Base-by-base conservation (phyloP, 176 grass and related monocot genomes). In the Ampelocalamus luodianensis region DNA sequence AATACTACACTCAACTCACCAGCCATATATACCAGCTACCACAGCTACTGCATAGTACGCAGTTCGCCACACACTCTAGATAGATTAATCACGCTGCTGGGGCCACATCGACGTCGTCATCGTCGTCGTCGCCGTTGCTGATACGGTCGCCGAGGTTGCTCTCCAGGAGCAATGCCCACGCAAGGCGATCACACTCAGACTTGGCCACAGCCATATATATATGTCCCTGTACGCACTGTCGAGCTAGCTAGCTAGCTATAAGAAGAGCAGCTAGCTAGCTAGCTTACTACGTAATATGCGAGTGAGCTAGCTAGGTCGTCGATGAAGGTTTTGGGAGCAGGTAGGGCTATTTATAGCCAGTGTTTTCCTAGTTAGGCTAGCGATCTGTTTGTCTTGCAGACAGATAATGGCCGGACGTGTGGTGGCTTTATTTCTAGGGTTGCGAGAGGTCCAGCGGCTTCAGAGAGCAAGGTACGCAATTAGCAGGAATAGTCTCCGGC, bases 81-180 rank as follows among this genome's bases (percentile, higher is more conserved):
- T 20, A 18, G 6, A 17, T 17, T 10, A 55, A 55, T 86, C 55
- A 90, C 0, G 89, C 89, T 1, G 84, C 89, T 2, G 84, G 89
- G 38, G 89, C 89, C 51, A 90, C 89, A 27, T 90, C 89, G 26
- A 0, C 14, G 10, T 82, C 83, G 6, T 90, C 88, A 3, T 34
- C 32, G 22, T 90, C 88, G 16, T 65, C 88, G 36, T 85, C 83
- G 15, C 70, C 69, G 46, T 14, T 9, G 36, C 68, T 4, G 10
- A 42, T 20, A 11, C 65, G 6, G 55, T 38, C 38, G 14, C 45
- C 22, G 32, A 66, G 62, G n/a, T 78, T 26, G 18, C 9, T 65
- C 71, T 60, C 62, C 50, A 73, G 46, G 36, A 49, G 85, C 83
- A 49, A 39, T 23, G 79, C 48, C 46, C 78, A 87, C 39, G 68